Evolutionary conservation across 495 filamentous ascomycete genomes (phyloP), one percentile per base, ranked within the genome.

Genomic region (Lineolata rhizophorae): DNA sequence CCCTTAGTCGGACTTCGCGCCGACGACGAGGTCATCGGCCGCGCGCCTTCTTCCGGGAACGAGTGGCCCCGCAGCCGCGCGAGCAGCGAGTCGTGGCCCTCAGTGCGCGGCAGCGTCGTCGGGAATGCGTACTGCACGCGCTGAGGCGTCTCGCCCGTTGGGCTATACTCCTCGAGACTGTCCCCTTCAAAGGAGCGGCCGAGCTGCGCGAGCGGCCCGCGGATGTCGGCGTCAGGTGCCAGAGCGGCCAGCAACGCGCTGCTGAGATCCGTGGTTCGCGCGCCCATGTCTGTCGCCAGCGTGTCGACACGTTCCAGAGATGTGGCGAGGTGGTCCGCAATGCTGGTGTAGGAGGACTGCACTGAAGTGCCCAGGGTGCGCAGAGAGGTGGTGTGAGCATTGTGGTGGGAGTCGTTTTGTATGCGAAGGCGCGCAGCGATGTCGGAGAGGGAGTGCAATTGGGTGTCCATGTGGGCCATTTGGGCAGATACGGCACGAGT

Each of bases 401-500:
- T 57, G 41, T 82, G 69, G 48, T 87, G 82, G 8, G 54, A 50
- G 24, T 74, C 65, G 45, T 94, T 94, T 40, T 87, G 74, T 4
- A 66, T 73, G 34, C 73, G 70, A 10, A 90, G 82, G 27, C 77
- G 76, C 18, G 76, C 61, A 20, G 94, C 79, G 39, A 93, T 92
- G 37, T 82, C 77, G 52, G 93, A 87, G 4, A 95, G 61, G 4
- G 78, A 75, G 40, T 65, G 65, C 68, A 97, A 85, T 53, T 95
- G 81, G 5, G 59, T 61, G 35, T 76, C 72, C 54, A 97, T 75
- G 35, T 90, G 73, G 24, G 62, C 63, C 56, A 92, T 76, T 50
- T 95, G 90, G 17, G 72, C 73, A 46, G 84, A 76, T 6, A 94
- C 85, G 41, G 91, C 87, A 1, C 70, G 71, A 13, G 92, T 68